A percentile compares a stretch with the other conserved stretches of the same genome.
phyloP scores from a whole-genome alignment of 148 eudicot genomes.

The Rhododendron simsii region DNA sequence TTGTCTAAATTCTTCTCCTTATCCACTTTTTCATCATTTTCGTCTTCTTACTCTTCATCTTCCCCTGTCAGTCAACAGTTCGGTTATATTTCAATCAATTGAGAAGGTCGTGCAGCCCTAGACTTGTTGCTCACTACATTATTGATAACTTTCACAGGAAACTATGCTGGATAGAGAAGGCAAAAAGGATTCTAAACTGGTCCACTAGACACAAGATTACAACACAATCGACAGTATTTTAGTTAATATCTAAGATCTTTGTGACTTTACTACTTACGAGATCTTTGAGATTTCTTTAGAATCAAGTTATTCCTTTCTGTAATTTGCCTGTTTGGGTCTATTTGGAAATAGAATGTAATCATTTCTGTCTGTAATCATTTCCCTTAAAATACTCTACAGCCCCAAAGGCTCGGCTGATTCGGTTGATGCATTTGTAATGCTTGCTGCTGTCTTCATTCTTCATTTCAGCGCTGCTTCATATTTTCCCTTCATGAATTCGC shows the following conservation, averaged over 20 bases:
- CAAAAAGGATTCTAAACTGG: not conserved
- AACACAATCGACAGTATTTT: not conserved
- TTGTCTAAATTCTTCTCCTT: not conserved
- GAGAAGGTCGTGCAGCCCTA: not conserved
- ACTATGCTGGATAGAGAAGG: not conserved
- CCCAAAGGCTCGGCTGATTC: not conserved
- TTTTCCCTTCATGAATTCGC: not conserved
- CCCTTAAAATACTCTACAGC: not conserved
- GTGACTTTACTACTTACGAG: not conserved
- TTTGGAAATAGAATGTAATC: not conserved
- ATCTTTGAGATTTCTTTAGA: not conserved
- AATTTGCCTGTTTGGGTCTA: not conserved
- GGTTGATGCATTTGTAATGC: not conserved
- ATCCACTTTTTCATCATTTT: not conserved
- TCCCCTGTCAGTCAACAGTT: not conserved
- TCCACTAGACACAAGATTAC: not conserved
- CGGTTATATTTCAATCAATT: not conserved
- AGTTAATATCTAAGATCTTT: not conserved
- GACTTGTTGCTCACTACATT: not conserved
- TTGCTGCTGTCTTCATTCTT: not conserved
- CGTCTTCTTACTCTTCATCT: not conserved
- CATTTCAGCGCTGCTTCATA: not conserved
- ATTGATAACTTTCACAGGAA: not conserved
- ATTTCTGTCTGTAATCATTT: too few species aligned
- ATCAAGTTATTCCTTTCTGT: not conserved